phyloP scores from a whole-genome alignment of 2,329 filamentous ascomycete genomes.

The Aspergillus texensis region DNA sequence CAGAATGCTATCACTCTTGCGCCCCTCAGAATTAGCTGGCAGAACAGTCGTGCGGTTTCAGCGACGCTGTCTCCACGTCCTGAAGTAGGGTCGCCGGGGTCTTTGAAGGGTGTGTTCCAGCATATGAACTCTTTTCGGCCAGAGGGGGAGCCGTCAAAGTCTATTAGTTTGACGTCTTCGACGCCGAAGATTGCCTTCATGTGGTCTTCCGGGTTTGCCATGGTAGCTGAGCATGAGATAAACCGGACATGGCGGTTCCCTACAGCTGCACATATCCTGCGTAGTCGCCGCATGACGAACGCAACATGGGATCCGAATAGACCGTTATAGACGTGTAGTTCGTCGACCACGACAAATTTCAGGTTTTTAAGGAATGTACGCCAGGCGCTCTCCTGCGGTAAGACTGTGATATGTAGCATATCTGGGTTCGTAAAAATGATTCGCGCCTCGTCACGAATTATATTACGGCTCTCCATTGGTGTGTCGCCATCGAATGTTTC shows the following conservation, averaged over 20 bases:
- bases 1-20: slow-evolving; percentile 94
- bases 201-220: slow-evolving; percentile 87
- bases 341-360: slow-evolving; percentile 86
- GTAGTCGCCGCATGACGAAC: slow-evolving; percentile 87
- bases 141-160: slow-evolving; percentile 90
- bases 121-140: slow-evolving; percentile 93
- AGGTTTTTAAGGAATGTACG: slow-evolving; percentile 84
- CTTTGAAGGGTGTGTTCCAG: slow-evolving; percentile 96
- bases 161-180: slow-evolving; percentile 75
- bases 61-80: slow-evolving; percentile 80
- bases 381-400: slow-evolving; percentile 91
- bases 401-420: slow-evolving; percentile 92
- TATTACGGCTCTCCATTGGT: slow-evolving; percentile 73
- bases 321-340: slow-evolving; percentile 95
- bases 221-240: slow-evolving; percentile 93
- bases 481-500: slow-evolving; percentile 98
- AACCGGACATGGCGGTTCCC: slow-evolving; percentile 86
- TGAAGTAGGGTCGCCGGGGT: slow-evolving; percentile 81
- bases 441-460: slow-evolving; percentile 82
- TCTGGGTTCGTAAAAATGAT: slow-evolving; percentile 98
- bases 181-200: slow-evolving; percentile 95
- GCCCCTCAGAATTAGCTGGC: slow-evolving; percentile 82
- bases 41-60: slow-evolving; percentile 89
- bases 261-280: slow-evolving; percentile 84
- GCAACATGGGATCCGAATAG: slow-evolving; percentile 92